Conservation (phyloP, 2,329 filamentous ascomycete species). For the Fonsecaea pedrosoi region DNA sequence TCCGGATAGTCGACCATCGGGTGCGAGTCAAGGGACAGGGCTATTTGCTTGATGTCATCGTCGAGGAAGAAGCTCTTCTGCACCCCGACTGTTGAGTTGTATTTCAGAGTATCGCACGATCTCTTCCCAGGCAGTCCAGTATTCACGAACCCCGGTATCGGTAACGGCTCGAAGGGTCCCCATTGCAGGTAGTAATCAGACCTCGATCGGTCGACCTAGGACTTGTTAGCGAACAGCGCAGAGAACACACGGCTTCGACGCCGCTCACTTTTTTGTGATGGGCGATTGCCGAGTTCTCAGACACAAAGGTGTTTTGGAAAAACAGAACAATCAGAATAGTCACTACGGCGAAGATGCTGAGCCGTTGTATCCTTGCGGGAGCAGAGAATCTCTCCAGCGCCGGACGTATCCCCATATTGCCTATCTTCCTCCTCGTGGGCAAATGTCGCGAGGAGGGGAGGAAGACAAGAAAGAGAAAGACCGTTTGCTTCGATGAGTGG, state of each 20-base stretch:
- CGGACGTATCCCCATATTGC: slow-evolving; percentile 30
- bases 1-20: slow-evolving; percentile 36
- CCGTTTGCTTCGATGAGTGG: not conserved
- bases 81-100: slow-evolving; percentile 35
- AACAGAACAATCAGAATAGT: slow-evolving; percentile 30
- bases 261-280: slow-evolving; percentile 21
- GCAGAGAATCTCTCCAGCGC: slow-evolving; percentile 31
- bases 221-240: slow-evolving; percentile 10
- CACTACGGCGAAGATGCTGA: slow-evolving; percentile 27
- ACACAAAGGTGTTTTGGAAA: slow-evolving; percentile 31
- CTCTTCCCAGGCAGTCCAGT: slow-evolving; percentile 34
- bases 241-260: not conserved
- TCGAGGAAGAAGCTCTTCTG: slow-evolving; percentile 41
- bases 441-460: slow-evolving; percentile 13
- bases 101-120: slow-evolving; percentile 34
- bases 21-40: slow-evolving; percentile 30
- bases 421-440: slow-evolving; percentile 16
- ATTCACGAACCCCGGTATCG: slow-evolving; percentile 33
- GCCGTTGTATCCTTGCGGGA: slow-evolving; percentile 31
- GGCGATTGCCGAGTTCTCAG: slow-evolving; percentile 17
- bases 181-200: slow-evolving; percentile 35
- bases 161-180: slow-evolving; percentile 34
- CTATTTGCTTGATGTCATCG: slow-evolving; percentile 39
- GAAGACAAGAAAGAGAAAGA: slow-evolving; percentile 1
- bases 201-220: slow-evolving; percentile 24